Evolutionary conservation across 1,139 yeast genomes (phyloP), one percentile per base, ranked within the genome.

Genomic region (Debaryomyces sp.): DNA sequence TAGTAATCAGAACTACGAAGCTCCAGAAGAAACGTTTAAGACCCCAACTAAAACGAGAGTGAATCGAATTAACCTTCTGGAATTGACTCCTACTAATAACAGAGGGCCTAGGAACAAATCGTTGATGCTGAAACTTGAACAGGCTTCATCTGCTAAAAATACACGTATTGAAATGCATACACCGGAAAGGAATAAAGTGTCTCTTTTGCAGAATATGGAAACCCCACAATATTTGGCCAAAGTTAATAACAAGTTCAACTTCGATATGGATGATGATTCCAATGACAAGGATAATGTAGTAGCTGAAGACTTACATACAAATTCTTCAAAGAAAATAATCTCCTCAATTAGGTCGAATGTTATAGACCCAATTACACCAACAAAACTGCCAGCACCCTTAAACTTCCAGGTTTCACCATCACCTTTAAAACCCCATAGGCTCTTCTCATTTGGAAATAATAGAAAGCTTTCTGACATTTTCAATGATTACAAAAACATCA

Each of bases 401-500:
- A 54, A 53, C 27, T 75, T 75, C 49, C 76, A 62, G 58, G 68
- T 72, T 1, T 75, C 80, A 0, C 81, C 81, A 0, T 75, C 81
- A 1, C 81, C 81, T 0, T 57, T 76, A 23, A 75, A 73, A 47
- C 60, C 76, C 0, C 73, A 68, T 47, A 54, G 79, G 29, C 61
- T 70, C 55, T 50, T 77, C 57, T 50, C 74, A 53, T 43, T 43
- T 21, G 46, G 49, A 6, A 43, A 36, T 18, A 41, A 41, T 15
- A 60, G 62, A 60, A 58, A 66, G 12, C 55, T 78, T 26, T 62
- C 75, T 4, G 71, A 68, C n/a, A 64, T 78, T 17, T 68, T 73
- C 42, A 66, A 67, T 30, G 80, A 74, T 43, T 64, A 71, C 15
- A 59, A 66, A 23, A 66, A 60, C 37, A 59, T 68, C 15, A 51